Conservation (phyloP, 2,329 filamentous ascomycete species). For the Exophiala phaeomuriformis region DNA sequence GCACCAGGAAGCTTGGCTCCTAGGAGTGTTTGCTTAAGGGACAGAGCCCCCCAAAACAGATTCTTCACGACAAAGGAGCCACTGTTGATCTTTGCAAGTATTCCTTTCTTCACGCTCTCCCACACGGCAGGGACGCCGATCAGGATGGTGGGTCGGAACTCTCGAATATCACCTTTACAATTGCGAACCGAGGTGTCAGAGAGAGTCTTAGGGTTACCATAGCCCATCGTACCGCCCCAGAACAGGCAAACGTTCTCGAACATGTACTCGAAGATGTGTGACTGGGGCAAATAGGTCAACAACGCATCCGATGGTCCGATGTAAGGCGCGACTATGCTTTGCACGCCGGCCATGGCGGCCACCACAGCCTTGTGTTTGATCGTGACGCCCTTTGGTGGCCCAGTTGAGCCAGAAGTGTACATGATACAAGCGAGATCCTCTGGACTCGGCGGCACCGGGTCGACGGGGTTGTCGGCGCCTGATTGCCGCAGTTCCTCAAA, state of each 20-base stretch:
- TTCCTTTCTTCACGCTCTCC: slow-evolving; percentile 95
- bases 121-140: slow-evolving; percentile 94
- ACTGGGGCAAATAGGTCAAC: slow-evolving; percentile 85
- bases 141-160: slow-evolving; percentile 81
- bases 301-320: slow-evolving; percentile 71
- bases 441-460: slow-evolving; percentile 61
- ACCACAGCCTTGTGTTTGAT: slow-evolving; percentile 73
- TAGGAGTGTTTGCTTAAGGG: slow-evolving; percentile 56
- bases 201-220: slow-evolving; percentile 82
- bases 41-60: slow-evolving; percentile 67
- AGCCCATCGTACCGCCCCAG: slow-evolving; percentile 87
- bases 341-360: slow-evolving; percentile 75
- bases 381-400: slow-evolving; percentile 75
- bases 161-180: slow-evolving; percentile 87
- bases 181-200: slow-evolving; percentile 80
- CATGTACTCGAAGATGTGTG: slow-evolving; percentile 93
- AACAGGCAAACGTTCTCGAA: slow-evolving; percentile 87
- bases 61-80: slow-evolving; percentile 63
- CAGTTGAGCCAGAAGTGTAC: slow-evolving; percentile 78
- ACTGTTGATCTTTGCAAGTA: slow-evolving; percentile 68
- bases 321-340: slow-evolving; percentile 67
- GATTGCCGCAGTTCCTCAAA: slow-evolving; percentile 46
- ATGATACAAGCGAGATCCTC: slow-evolving; percentile 69
- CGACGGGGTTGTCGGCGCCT: slow-evolving; percentile 57
- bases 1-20: slow-evolving; percentile 50